Conservation (phyloP, 768 basidiomycete species). For the Trametes punicea region DNA sequence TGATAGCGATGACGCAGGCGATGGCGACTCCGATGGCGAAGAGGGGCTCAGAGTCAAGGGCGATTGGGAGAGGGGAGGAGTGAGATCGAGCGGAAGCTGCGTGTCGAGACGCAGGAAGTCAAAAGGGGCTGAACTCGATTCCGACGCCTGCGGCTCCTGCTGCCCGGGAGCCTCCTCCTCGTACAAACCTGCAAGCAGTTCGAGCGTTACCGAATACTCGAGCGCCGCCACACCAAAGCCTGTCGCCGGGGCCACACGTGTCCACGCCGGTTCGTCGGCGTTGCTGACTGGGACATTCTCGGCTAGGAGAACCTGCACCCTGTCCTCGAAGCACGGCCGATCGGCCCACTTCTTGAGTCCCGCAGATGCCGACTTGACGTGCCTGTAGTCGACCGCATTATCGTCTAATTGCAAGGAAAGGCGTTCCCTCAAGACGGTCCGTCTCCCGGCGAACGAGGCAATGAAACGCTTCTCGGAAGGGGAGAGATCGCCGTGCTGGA, state of each 20-base stretch:
- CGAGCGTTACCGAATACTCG: conserved; percentile 67
- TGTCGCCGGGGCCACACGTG: conserved; percentile 41
- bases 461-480: conserved; percentile 43
- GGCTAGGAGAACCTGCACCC: conserved; percentile 51
- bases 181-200: conserved; percentile 56
- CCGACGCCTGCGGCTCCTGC: conserved; percentile 4
- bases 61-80: conserved; percentile 10
- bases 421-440: conserved; percentile 10
- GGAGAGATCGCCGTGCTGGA: conserved; percentile 38
- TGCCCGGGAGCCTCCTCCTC: conserved; percentile 23
- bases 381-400: conserved; percentile 31
- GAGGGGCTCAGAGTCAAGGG: conserved; percentile 10
- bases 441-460: conserved; percentile 36
- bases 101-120: conserved; percentile 17
- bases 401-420: conserved; percentile 34
- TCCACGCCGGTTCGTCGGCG: conserved; percentile 31
- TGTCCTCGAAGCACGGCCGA: conserved; percentile 76
- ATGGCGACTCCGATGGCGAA: neutral
- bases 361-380: conserved; percentile 39
- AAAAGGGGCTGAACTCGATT: conserved; percentile 4
- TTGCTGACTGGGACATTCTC: conserved; percentile 21
- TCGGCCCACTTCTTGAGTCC: conserved; percentile 68
- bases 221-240: conserved; percentile 63
- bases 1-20: conserved; percentile 8
- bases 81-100: conserved; percentile 10